Evolutionary conservation across 2,329 filamentous ascomycete genomes (phyloP).

Genomic region (Fulvia fulva): DNA sequence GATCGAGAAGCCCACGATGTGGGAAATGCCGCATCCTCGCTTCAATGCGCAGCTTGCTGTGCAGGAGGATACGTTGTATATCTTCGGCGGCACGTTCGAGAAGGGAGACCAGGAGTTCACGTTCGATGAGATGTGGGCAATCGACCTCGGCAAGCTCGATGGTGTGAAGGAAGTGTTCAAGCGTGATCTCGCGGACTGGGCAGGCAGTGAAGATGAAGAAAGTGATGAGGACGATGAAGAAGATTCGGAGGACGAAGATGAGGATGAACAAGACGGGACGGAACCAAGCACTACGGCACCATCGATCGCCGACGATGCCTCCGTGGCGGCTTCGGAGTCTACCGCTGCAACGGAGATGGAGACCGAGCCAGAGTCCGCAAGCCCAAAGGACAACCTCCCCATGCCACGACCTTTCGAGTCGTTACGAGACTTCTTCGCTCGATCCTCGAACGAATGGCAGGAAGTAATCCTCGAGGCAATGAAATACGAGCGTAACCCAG

Average conservation of each 20-base stretch:
- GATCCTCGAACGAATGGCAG: constrained; percentile 88
- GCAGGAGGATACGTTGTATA: constrained; percentile 87
- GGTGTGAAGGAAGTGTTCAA: constrained; percentile 89
- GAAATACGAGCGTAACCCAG: constrained; percentile 63
- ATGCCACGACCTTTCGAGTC: constrained; percentile 81
- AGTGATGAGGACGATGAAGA: constrained; percentile 48
- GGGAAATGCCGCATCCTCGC: constrained; percentile 81
- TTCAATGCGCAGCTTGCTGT: constrained; percentile 91
- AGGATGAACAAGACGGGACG: constrained; percentile 46
- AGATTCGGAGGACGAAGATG: constrained; percentile 55
- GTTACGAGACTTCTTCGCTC: constrained; percentile 84
- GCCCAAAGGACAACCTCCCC: constrained; percentile 70
- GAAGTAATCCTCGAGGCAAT: constrained; percentile 74
- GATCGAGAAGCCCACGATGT: constrained; percentile 55
- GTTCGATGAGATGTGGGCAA: constrained; percentile 89
- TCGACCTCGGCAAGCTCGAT: constrained; percentile 92
- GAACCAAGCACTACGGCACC: constrained; percentile 30
- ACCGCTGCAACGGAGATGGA: constrained; percentile 17
- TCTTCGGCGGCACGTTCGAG: constrained; percentile 93
- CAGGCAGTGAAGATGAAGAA: constrained; percentile 47
- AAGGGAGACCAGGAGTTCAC: constrained; percentile 93
- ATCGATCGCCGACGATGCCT: constrained; percentile 21
- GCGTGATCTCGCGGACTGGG: constrained; percentile 82
- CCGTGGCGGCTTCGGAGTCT: constrained; percentile 18
- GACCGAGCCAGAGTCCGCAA: constrained; percentile 27